Evolutionary conservation across 1,284 basidiomycete genomes (phyloP), one percentile per base, ranked within the genome.

Genomic region (Malassezia caprae): DNA sequence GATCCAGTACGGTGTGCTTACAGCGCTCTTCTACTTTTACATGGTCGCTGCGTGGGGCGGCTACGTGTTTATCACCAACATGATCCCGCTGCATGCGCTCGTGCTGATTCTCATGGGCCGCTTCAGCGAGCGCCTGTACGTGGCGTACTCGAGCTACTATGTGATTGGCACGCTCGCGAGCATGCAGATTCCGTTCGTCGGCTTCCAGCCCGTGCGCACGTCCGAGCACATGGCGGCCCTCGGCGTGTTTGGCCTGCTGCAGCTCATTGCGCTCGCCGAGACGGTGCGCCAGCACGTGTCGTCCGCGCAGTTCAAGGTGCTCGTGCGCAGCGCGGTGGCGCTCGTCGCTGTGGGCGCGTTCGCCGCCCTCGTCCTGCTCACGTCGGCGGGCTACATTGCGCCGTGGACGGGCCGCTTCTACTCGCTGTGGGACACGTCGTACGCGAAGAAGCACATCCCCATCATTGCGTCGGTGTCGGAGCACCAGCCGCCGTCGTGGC

Each of bases 11-110:
- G 93, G 90, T 34, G 88, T 88, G 19, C 75, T 87, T 43, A 85
- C 91, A 21, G 94, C 91, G 7, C 78, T 98, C 13, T 96, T 98
- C 78, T 99, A 99, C 79, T 96, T 96, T 65, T 99, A 96, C 82
- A 99, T 99, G 94, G 94, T 99, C 15, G 93, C 94, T 45, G 94
- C 94, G 12, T 99, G 94, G 94, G 94, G 94, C 47, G 94, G 94
- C 63, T 99, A 98, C 77, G 94, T 89, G 1, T 99, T 98, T 80
- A 99, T 99, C 77, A 99, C 94, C 55, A 99, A 99, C 81, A 96
- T 99, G 90, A 90, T 98, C 57, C 94, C 94, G 30, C 79, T 99
- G 2, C 94, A 99, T 69, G 88, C 86, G 0, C 82, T 98, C 24
- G 85, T 88, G 39, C 83, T 99, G 55, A 82, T 96, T 58, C 79